Percentiles rank a stretch among this genome's conserved stretches.
phyloP scores from a whole-genome alignment of 257 asterid genomes.

The Ocimum tenuiflorum region DNA sequence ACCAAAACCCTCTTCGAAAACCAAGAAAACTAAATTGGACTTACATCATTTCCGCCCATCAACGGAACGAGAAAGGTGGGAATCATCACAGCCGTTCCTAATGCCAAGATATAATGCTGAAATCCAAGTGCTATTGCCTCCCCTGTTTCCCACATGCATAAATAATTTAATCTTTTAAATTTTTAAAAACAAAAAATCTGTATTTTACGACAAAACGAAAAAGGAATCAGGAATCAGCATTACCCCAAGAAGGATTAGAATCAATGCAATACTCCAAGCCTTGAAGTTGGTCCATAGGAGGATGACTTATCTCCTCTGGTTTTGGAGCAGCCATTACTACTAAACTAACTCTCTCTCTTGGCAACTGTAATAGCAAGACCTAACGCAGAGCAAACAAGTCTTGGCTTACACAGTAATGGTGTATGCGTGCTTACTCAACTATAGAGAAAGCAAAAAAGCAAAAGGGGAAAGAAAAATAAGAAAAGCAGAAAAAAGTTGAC shows the following conservation, averaged over 20 bases:
- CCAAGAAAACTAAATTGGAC: conserved; percentile 11
- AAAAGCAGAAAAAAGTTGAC: conserved; percentile 32
- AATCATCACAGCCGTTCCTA: conserved; percentile 95
- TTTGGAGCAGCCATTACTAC: conserved; percentile 68
- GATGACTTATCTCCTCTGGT: conserved; percentile 92
- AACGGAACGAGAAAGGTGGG: conserved; percentile 89
- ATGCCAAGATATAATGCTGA: conserved; percentile 83
- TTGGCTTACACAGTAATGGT: conserved; percentile 21
- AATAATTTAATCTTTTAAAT: not conserved
- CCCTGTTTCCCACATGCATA: conserved; percentile 42
- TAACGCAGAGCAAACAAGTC: conserved; percentile 10
- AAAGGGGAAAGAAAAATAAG: conserved; percentile 28
- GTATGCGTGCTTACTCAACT: conserved; percentile 22
- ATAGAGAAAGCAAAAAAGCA: conserved; percentile 41
- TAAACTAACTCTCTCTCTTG: conserved; percentile 3
- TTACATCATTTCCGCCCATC: conserved; percentile 92
- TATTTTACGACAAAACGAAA: not conserved
- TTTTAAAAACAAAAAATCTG: not conserved
- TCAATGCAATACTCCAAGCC: conserved; percentile 97
- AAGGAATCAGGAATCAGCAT: not conserved
- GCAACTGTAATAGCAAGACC: not conserved
- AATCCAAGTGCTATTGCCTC: conserved; percentile 85
- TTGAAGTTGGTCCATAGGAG: conserved; percentile 92
- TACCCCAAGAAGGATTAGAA: conserved; percentile 98
- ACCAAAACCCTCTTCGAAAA: conserved; percentile 28